These are phyloP conservation scores for Neofusicoccum sp. DNA, from an alignment of 2,329 filamentous ascomycete genomes.

Conservation along the genomic window DNA sequence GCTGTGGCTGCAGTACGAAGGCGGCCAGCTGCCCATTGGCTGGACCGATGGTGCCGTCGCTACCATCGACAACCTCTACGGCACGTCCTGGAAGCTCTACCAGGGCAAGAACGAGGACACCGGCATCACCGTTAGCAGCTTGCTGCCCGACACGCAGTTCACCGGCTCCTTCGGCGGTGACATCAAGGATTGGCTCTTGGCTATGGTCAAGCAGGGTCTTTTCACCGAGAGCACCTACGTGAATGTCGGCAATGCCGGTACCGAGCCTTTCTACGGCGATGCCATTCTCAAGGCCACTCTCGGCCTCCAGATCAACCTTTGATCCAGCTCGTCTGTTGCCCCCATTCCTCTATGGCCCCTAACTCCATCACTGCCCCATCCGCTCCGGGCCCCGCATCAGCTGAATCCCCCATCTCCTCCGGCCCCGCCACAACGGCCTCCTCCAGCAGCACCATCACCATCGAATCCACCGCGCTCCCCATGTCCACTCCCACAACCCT, in stretches of 20 bases:
- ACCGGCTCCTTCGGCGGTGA: slow-evolving; percentile 43
- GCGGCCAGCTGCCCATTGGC: slow-evolving; percentile 49
- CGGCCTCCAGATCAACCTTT: slow-evolving; percentile 26
- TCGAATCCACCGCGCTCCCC: not conserved
- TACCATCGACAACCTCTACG: slow-evolving; percentile 27
- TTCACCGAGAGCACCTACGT: slow-evolving; percentile 44
- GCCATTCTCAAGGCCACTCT: slow-evolving; percentile 28
- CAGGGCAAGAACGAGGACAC: slow-evolving; percentile 47
- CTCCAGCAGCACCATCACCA: not conserved
- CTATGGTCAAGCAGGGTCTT: slow-evolving; percentile 38
- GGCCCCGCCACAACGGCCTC: not conserved
- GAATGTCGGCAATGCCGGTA: slow-evolving; percentile 48
- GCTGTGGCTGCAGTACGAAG: slow-evolving; percentile 48
- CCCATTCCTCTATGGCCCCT: slow-evolving; percentile 4
- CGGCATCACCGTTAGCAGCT: slow-evolving; percentile 46
- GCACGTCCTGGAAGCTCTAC: slow-evolving; percentile 44
- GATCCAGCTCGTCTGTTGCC: slow-evolving; percentile 14
- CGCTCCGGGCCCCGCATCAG: not conserved
- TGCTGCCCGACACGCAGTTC: slow-evolving; percentile 44
- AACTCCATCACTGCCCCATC: not conserved
- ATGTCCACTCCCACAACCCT: not conserved
- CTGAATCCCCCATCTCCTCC: not conserved
- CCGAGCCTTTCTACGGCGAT: slow-evolving; percentile 30
- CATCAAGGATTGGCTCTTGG: slow-evolving; percentile 47
- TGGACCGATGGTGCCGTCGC: slow-evolving; percentile 39